phyloP scores from a whole-genome alignment of 495 filamentous ascomycete genomes.

The Penicillium goetzii region DNA sequence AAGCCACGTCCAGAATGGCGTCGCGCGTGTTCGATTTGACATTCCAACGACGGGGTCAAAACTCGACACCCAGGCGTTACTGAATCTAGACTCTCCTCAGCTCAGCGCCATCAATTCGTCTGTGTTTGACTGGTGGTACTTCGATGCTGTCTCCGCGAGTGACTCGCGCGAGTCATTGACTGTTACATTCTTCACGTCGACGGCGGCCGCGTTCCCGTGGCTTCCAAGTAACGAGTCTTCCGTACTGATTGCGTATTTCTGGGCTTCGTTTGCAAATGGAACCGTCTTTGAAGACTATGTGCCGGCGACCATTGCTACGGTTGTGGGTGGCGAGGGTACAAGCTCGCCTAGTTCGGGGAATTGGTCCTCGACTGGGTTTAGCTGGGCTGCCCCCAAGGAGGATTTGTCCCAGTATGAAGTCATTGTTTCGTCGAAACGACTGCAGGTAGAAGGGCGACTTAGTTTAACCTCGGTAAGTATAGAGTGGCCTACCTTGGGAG shows the following conservation, averaged over 20 bases:
- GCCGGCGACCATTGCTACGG: conserved; percentile 24
- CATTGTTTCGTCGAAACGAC: conserved; percentile 18
- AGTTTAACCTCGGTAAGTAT: conserved; percentile 22
- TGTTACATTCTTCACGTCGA: conserved; percentile 36
- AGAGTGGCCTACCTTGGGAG: no score
- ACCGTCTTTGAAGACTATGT: conserved; percentile 23
- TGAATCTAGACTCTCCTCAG: conserved; percentile 37
- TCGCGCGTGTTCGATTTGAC: conserved; percentile 16
- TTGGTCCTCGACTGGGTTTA: conserved; percentile 25
- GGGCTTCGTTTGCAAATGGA: conserved; percentile 33
- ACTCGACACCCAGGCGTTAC: conserved; percentile 14
- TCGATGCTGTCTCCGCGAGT: conserved; percentile 36
- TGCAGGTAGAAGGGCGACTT: conserved; percentile 24
- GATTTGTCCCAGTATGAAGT: conserved; percentile 26
- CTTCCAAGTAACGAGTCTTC: conserved; percentile 19
- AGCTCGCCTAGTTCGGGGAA: conserved; percentile 12
- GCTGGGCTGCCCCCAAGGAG: conserved; percentile 15
- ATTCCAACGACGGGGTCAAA: conserved; percentile 9
- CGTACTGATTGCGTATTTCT: conserved; percentile 31
- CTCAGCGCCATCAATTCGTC: conserved; percentile 32
- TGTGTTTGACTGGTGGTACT: conserved; percentile 50
- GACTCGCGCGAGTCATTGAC: conserved; percentile 27
- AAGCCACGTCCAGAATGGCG: conserved; percentile 17
- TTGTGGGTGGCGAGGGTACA: conserved; percentile 6
- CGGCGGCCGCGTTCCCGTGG: conserved; percentile 28